A percentile compares a stretch with the other conserved stretches of the same genome.
Conservation (phyloP, 2,329 filamentous ascomycete genomes). For the Xylaria polymorpha region DNA sequence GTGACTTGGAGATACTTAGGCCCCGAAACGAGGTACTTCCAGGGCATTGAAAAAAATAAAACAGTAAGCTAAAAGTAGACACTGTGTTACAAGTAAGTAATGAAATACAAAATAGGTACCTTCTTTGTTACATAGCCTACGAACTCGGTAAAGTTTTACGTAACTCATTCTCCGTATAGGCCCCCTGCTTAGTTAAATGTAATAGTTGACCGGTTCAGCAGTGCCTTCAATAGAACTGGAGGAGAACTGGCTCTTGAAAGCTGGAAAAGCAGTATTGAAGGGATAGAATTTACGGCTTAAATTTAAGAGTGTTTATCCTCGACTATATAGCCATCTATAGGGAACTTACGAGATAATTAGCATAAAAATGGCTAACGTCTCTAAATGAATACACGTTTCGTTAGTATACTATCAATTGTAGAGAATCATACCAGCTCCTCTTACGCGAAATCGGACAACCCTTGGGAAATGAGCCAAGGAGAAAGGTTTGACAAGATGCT, state of each 20-base stretch:
- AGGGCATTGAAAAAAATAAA: neutral
- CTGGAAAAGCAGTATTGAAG: neutral
- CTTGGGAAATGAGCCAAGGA: neutral
- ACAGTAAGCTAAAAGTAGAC: neutral
- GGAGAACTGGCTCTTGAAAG: neutral
- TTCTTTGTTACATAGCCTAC: neutral
- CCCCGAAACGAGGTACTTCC: neutral
- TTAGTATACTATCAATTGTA: neutral
- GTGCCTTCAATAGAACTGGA: neutral
- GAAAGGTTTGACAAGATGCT: neutral
- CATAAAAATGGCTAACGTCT: neutral
- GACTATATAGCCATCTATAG: too few species aligned
- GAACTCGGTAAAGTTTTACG: neutral
- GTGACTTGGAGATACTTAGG: slow-evolving; percentile 18
- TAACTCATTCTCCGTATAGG: neutral
- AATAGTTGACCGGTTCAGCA: neutral
- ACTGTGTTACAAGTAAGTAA: slow-evolving; percentile 1
- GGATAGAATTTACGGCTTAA: neutral
- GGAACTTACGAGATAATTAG: too few species aligned
- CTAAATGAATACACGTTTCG: neutral
- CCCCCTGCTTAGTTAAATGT: neutral
- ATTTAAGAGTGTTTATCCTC: neutral
- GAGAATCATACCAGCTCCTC: neutral
- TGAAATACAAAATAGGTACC: neutral
- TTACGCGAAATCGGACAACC: neutral